Base-by-base conservation (phyloP, 345 rosid genomes). In the Eucalyptus urophylla region DNA sequence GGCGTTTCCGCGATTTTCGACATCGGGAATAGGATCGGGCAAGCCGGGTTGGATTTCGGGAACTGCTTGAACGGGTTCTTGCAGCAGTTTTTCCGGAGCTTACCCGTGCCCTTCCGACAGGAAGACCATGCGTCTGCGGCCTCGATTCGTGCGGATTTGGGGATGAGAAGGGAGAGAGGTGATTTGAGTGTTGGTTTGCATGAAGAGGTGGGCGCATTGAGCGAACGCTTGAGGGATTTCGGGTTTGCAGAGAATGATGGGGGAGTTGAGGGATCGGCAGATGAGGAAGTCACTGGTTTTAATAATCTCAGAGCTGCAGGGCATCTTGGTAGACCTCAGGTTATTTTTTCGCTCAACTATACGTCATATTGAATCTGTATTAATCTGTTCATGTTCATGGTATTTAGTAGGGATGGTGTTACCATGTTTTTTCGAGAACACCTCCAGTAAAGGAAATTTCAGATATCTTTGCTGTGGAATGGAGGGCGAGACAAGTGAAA, bases 1-100 rank as follows among this genome's bases (percentile, higher is more conserved):
- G 98, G 98, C 53, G 96, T 96, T n/a, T 92, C 94, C 4, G 95
- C 97, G 12, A 94, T 97, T 90, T 92, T 97, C 11, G 96, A 93
- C 72, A 94, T 96, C 4, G 99, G 99, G 31, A 98, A 89, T 89
- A 91, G 91, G 92, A 96, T 98, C 89, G 99, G 99, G 62, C 98
- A 95, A 90, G 99, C 96, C 31, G 98, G 99, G 88, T 93, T 95
- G n/a, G 98, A 97, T 90, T 94, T 98, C 24, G 98, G 99, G 65
- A 95, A 95, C 13, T 91, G 94, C 88, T 91, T 97, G 90, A 95
- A 95, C 86, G 96, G 97, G 21, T 92, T 96, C 93, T 94, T 98
- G 89, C 95, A 95, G 31, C 99, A 97, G 90, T 94, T 98, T 76
- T 97, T 95, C 81, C 95, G 98, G 90, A 91, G 93, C 76, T 90